A percentile compares a stretch with the other conserved stretches of the same genome.
These are phyloP conservation scores for Picochlorum costavermella DNA, from an alignment of 139 green algal genomes.

Conservation along the genomic window DNA sequence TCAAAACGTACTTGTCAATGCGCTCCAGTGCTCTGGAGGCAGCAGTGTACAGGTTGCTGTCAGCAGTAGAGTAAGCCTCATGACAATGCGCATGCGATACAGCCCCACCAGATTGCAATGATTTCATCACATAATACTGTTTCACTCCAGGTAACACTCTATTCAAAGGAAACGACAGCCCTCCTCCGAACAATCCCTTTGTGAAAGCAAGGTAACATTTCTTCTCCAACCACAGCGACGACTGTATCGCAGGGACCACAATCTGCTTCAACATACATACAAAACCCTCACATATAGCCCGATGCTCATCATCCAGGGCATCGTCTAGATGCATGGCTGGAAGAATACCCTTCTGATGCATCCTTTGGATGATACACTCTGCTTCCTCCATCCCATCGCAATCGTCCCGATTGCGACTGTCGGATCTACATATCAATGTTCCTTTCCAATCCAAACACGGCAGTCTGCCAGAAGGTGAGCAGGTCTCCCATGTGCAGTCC, in stretches of 20 bases:
- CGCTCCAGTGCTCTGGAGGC: too few relatives aligned
- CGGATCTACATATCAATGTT: not conserved
- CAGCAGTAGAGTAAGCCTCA: too few relatives aligned
- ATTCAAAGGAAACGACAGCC: not conserved
- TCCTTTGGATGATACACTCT: not conserved
- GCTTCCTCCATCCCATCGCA: not conserved
- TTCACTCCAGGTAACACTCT: not conserved
- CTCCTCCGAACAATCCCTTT: not conserved
- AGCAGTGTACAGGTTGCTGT: too few relatives aligned
- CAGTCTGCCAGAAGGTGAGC: constrained; percentile 18
- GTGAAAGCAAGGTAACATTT: not conserved
- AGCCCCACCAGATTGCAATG: not conserved
- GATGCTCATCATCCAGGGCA: not conserved
- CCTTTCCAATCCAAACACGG: constrained; percentile 19
- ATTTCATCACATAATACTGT: not conserved
- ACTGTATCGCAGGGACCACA: not conserved
- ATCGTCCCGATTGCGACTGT: not conserved
- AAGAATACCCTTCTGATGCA: not conserved
- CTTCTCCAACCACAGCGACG: not conserved
- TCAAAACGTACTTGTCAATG: not conserved
- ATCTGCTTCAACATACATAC: not conserved
- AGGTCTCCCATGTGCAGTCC: constrained; percentile 12
- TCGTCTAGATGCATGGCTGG: not conserved
- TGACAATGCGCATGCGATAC: not conserved
- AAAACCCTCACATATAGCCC: not conserved